A percentile compares a stretch with the other conserved stretches of the same genome.
These are phyloP conservation scores for Iodosphaeria phyllophila DNA, from an alignment of 2,329 filamentous ascomycete species.

Conservation along the genomic window DNA sequence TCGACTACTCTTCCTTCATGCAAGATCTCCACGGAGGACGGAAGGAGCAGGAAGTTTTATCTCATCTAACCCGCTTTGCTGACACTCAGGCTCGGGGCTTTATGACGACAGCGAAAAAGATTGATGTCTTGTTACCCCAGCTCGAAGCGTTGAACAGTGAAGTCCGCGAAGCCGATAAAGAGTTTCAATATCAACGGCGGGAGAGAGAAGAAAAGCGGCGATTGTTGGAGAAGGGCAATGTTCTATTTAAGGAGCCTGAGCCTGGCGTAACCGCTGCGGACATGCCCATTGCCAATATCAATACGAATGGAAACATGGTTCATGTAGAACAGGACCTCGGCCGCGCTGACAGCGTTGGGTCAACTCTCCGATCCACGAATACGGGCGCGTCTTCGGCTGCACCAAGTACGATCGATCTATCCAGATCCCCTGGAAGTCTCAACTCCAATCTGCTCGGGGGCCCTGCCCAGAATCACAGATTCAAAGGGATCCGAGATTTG, in stretches of 20 bases:
- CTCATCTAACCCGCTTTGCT: conserved; percentile 84
- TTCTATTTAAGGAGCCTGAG: conserved; percentile 52
- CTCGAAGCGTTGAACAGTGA: conserved; percentile 75
- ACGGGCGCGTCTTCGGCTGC: conserved; percentile 21
- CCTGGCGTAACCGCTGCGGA: conserved; percentile 23
- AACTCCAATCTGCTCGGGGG: too few species aligned
- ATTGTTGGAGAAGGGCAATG: conserved; percentile 72
- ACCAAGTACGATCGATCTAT: conserved; percentile 22
- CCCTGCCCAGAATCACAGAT: conserved; percentile 38
- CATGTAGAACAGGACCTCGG: conserved; percentile 51
- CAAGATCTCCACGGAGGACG: conserved; percentile 97
- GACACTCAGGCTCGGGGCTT: conserved; percentile 77
- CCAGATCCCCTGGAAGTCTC: conserved; percentile 39
- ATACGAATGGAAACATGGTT: conserved; percentile 26
- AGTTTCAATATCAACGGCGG: conserved; percentile 87
- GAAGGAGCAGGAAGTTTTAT: conserved; percentile 93
- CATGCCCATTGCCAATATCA: conserved; percentile 13
- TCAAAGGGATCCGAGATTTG: conserved; percentile 83
- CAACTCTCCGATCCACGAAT: conserved; percentile 37
- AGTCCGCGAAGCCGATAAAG: conserved; percentile 86
- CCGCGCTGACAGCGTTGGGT: conserved; percentile 56
- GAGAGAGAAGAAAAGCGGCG: conserved; percentile 90
- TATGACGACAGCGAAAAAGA: conserved; percentile 64
- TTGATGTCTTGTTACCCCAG: conserved; percentile 74
- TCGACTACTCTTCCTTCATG: conserved; percentile 98